These are phyloP conservation scores for Lichina pygmaea DNA, from an alignment of 495 filamentous ascomycete genomes.

Conservation along the genomic window DNA sequence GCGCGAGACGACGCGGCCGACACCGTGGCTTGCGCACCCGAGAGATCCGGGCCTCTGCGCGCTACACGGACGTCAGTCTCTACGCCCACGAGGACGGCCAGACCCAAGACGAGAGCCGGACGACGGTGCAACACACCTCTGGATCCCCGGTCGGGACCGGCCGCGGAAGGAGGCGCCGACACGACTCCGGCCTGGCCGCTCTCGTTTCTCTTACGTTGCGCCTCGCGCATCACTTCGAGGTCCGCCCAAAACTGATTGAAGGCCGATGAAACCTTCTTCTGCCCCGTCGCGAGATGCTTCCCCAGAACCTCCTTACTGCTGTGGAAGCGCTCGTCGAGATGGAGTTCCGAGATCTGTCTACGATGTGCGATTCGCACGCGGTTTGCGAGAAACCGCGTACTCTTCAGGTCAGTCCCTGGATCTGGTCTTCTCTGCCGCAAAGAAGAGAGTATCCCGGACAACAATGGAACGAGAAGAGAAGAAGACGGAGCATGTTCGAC, in stretches of 20 bases:
- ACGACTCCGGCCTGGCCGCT: slow-evolving; percentile 7
- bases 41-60: slow-evolving; percentile 24
- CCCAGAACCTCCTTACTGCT: slow-evolving; percentile 52
- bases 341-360: slow-evolving; percentile 37
- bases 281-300: slow-evolving; percentile 53
- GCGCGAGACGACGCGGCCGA: slow-evolving; percentile 45
- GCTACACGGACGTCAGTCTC: slow-evolving; percentile 2
- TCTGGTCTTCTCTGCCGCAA: neutral
- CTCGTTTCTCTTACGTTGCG: slow-evolving; percentile 31
- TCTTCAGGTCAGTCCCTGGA: neutral
- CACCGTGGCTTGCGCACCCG: slow-evolving; percentile 38
- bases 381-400: neutral
- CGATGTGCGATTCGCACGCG: neutral
- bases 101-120: neutral
- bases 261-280: slow-evolving; percentile 56
- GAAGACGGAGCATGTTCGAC: neutral
- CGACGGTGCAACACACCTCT: neutral
- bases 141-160: neutral
- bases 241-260: slow-evolving; percentile 76
- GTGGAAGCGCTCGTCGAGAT: slow-evolving; percentile 63
- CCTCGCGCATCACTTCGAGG: slow-evolving; percentile 64
- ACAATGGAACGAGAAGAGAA: neutral
- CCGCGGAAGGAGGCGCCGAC: neutral
- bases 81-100: too few species aligned
- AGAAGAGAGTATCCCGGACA: slow-evolving; percentile 3